Evolutionary conservation across 2,329 filamentous ascomycete genomes (phyloP), one percentile per base, ranked within the genome.

Genomic region (Calonectria pseudoreteaudii): DNA sequence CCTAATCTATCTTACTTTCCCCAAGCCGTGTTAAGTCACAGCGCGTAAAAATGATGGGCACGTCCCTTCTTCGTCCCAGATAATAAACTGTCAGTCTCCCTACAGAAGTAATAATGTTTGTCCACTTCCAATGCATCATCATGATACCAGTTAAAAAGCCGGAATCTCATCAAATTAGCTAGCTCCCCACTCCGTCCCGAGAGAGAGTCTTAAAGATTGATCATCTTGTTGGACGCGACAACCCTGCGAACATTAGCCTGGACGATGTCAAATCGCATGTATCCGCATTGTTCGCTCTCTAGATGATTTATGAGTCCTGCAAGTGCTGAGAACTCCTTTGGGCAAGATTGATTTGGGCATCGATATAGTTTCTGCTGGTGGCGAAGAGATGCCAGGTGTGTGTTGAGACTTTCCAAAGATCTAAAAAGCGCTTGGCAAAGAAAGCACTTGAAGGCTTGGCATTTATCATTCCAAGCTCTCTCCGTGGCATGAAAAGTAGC

Each of bases 381-480:
- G 13, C 64, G 81, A 0, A 88, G 84, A 0, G 91, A 93, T 49
- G 85, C 86, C 1, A 93, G 80, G 76, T 93, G 91, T 68, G 86
- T 83, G 62, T 89, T 88, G 3, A 93, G 84, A 0, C 78, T 77
- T 0, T 52, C 16, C 0, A 85, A 68, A 0, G 64, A 71, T 0
- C 31, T 66, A 74, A 91, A 93, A 0, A 78, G 34, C 13, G 82
- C 81, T 28, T 87, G 81, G 77, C 91, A 93, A 5, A 93, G 73
- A 58, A 78, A 81, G 36, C 80, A 83, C 36, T 82, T 77, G 23
- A 70, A 78, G 1, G 18, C 75, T 2, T 31, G 0, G 0, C 86
- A 86, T 1, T 20, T 0, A 0, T 31, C 20, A 67, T 91, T 91
- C 80, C 83, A 90, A 0, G 88, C 81, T 1, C 71, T 74, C 0